A percentile compares a stretch with the other conserved stretches of the same genome.
Evolutionary conservation across 805 yeast species (phyloP).

Genomic region (Candida silvatica): DNA sequence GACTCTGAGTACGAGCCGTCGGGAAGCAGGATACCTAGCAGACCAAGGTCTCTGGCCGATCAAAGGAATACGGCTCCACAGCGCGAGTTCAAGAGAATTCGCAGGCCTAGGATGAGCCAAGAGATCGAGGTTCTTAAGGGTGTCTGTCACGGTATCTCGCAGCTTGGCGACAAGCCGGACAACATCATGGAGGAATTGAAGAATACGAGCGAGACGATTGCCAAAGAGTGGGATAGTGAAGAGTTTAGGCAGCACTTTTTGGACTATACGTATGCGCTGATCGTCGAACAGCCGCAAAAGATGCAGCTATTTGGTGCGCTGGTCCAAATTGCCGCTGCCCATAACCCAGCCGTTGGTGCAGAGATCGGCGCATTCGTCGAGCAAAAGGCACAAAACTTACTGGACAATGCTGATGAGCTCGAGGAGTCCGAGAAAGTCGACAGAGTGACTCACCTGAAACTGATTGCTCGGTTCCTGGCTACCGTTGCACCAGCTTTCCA

Average conservation of each 20-base stretch:
- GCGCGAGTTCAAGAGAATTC: no score
- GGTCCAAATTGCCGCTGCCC: slow-evolving; percentile 56
- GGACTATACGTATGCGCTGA: slow-evolving; percentile 57
- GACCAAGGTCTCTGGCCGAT: no score
- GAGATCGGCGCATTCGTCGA: slow-evolving; percentile 64
- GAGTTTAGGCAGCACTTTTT: slow-evolving; percentile 51
- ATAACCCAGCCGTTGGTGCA: slow-evolving; percentile 57
- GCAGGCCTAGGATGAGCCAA: no score
- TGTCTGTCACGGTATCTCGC: slow-evolving; percentile 42
- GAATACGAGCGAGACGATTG: slow-evolving; percentile 39
- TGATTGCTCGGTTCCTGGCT: slow-evolving; percentile 62
- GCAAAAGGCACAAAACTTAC: slow-evolving; percentile 46
- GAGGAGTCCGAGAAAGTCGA: slow-evolving; percentile 34
- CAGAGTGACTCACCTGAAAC: slow-evolving; percentile 62
- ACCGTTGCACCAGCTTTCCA: slow-evolving; percentile 56
- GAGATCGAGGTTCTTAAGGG: slow-evolving; percentile 33
- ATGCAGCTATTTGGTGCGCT: slow-evolving; percentile 63
- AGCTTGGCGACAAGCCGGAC: slow-evolving; percentile 44
- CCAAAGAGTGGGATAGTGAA: slow-evolving; percentile 44
- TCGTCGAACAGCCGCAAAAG: slow-evolving; percentile 88
- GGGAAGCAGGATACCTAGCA: background rate
- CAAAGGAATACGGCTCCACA: no score
- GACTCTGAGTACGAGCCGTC: slow-evolving; percentile 2
- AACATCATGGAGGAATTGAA: slow-evolving; percentile 34
- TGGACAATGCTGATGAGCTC: slow-evolving; percentile 26